Conservation (phyloP, 495 filamentous ascomycete genomes). For the Neurospora sp. region DNA sequence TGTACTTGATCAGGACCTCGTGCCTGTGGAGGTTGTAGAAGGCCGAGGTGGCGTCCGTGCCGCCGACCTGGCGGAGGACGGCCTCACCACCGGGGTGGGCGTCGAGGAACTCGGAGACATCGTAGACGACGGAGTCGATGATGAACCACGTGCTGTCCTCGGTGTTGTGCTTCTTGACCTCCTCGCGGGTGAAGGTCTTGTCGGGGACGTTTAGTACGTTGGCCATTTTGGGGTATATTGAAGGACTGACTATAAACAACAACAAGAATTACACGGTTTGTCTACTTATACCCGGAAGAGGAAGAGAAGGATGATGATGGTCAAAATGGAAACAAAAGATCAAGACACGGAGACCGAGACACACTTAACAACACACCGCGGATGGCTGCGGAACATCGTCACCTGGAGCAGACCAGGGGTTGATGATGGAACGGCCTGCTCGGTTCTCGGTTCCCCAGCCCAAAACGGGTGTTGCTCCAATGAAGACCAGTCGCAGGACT, state of each 20-base stretch:
- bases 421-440: background rate
- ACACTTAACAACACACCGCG: background rate
- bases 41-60: slow-evolving; percentile 73
- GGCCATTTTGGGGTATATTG: background rate
- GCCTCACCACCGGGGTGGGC: slow-evolving; percentile 81
- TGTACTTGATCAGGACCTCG: slow-evolving; percentile 75
- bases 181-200: slow-evolving; percentile 57
- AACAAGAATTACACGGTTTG: background rate
- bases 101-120: slow-evolving; percentile 84
- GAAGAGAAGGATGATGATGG: background rate
- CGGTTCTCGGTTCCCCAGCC: background rate
- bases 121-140: slow-evolving; percentile 85
- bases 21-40: slow-evolving; percentile 94
- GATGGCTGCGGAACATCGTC: background rate
- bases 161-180: slow-evolving; percentile 74
- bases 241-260: background rate
- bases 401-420: background rate
- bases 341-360: background rate
- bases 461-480: background rate
- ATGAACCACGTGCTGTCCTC: slow-evolving; percentile 72
- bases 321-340: background rate
- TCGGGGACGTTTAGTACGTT: slow-evolving; percentile 15
- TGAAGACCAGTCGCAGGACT: background rate
- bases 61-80: slow-evolving; percentile 76
- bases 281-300: background rate